These are phyloP conservation scores for Colletotrichum scovillei DNA, from an alignment of 2,329 filamentous ascomycete genomes.

Conservation along the genomic window DNA sequence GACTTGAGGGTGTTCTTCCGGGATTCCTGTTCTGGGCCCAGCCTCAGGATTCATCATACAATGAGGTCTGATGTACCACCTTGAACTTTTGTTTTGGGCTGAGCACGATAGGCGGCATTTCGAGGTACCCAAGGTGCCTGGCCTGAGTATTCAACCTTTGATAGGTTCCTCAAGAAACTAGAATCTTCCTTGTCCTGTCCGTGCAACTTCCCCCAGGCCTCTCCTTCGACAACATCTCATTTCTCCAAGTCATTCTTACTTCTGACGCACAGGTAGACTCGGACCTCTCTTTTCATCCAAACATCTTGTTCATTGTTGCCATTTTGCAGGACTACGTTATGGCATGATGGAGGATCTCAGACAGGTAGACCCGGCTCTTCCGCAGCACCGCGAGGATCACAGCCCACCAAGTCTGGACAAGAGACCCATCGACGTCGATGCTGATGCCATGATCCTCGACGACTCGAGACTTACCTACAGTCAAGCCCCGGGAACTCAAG, in stretches of 20 bases:
- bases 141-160: background rate
- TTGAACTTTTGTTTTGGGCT: background rate
- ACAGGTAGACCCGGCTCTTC: background rate
- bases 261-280: background rate
- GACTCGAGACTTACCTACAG: background rate
- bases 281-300: slow-evolving; percentile 10
- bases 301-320: slow-evolving; percentile 10
- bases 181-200: background rate
- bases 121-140: background rate
- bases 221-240: background rate
- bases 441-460: background rate
- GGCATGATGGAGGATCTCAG: slow-evolving; percentile 37
- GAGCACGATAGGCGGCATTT: background rate
- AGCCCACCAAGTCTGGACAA: slow-evolving; percentile 8
- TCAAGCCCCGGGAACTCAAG: slow-evolving; percentile 1
- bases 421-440: background rate
- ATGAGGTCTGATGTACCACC: background rate
- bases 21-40: background rate
- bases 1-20: too few relatives aligned
- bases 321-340: background rate
- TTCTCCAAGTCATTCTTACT: background rate
- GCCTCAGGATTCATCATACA: background rate
- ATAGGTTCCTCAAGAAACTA: background rate
- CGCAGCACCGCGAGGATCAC: background rate
- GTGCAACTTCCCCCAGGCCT: background rate